Conservation (phyloP, 768 basidiomycete genomes). For the Russula sp. region DNA sequence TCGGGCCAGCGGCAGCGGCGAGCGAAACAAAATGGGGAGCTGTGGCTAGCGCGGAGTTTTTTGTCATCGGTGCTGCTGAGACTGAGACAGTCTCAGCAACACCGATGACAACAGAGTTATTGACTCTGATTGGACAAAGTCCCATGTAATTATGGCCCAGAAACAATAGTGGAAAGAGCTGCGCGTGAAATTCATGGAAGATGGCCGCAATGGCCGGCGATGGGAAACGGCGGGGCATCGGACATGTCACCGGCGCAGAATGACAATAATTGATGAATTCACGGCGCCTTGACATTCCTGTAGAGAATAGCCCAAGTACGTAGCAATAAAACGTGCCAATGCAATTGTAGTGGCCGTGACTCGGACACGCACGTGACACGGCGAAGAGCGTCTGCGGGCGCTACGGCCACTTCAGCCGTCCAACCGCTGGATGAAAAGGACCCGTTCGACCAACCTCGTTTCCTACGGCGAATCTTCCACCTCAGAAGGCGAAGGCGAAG, state of each 20-base stretch:
- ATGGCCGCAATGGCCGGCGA: neutral
- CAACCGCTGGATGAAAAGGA: slow-evolving; percentile 30
- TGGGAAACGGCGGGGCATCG: too few relatives aligned
- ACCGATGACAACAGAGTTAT: too few relatives aligned
- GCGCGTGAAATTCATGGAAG: too few relatives aligned
- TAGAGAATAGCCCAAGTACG: neutral
- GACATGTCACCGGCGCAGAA: neutral
- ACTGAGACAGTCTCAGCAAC: too few relatives aligned
- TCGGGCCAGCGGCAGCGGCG: too few relatives aligned
- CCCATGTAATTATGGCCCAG: too few relatives aligned
- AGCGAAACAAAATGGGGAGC: neutral
- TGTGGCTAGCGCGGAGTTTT: neutral
- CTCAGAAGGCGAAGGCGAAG: slow-evolving; percentile 3
- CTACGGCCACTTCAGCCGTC: too few relatives aligned
- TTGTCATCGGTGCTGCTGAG: neutral
- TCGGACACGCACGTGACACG: too few relatives aligned
- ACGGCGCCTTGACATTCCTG: neutral
- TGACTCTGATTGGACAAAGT: neutral
- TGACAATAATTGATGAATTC: neutral
- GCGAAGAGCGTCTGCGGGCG: too few relatives aligned
- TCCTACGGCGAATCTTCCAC: slow-evolving; percentile 21
- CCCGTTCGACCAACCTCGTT: slow-evolving; percentile 15
- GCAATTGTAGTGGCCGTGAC: too few relatives aligned
- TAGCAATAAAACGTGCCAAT: neutral
- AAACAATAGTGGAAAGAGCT: neutral